phyloP scores from a whole-genome alignment of 805 yeast genomes.

The Candida saitoana region DNA sequence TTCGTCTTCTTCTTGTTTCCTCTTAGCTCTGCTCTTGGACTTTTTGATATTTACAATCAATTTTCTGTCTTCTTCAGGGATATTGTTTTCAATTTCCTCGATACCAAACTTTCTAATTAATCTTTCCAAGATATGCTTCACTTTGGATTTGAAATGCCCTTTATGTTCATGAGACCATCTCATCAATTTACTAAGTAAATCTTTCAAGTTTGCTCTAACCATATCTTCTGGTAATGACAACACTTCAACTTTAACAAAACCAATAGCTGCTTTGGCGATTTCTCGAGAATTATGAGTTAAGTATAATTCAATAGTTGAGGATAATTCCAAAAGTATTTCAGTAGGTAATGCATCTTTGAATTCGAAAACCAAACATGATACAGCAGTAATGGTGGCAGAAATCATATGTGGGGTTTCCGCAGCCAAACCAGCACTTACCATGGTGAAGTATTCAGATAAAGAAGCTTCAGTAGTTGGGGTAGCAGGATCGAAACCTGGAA shows the following conservation, averaged over 20 bases:
- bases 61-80: constrained; percentile 89
- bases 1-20: constrained; percentile 49
- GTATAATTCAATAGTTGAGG: constrained; percentile 83
- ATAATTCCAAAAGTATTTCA: constrained; percentile 65
- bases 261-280: constrained; percentile 90
- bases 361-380: constrained; percentile 83
- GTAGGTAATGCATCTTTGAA: constrained; percentile 63
- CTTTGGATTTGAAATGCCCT: constrained; percentile 89
- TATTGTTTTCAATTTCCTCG: constrained; percentile 72
- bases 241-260: constrained; percentile 87
- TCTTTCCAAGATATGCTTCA: constrained; percentile 89
- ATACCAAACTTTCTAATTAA: constrained; percentile 86
- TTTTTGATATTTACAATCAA: constrained; percentile 82
- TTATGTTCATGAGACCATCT: constrained; percentile 95
- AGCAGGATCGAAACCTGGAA: constrained; percentile 61
- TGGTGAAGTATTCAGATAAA: constrained; percentile 79
- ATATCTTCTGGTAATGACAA: constrained; percentile 76
- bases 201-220: constrained; percentile 61
- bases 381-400: constrained; percentile 85
- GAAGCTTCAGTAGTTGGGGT: constrained; percentile 66
- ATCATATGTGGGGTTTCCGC: constrained; percentile 95
- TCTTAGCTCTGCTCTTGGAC: constrained; percentile 76
- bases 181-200: constrained; percentile 67
- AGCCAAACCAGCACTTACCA: constrained; percentile 94
- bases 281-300: constrained; percentile 88